These are phyloP conservation scores for Phytophthora tentaculata DNA, from an alignment of 352 stramenopile genomes.

Conservation along the genomic window DNA sequence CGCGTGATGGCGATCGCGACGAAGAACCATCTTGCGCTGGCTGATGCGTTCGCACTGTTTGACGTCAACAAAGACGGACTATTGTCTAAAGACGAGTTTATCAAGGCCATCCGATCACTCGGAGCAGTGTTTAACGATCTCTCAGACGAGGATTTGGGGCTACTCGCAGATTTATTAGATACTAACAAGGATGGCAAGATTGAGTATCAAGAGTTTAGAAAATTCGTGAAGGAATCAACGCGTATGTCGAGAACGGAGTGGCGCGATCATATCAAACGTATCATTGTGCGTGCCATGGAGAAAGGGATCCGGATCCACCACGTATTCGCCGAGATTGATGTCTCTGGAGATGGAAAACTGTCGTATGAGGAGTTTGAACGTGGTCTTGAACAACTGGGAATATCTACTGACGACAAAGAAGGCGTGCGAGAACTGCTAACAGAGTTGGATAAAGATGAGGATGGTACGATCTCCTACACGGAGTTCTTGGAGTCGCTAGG, in stretches of 20 bases:
- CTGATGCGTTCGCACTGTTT: conserved; percentile 51
- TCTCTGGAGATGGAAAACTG: conserved; percentile 64
- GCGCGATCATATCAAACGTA: conserved; percentile 57
- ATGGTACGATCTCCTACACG: conserved; percentile 75
- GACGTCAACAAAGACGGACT: conserved; percentile 52
- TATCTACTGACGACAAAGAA: conserved; percentile 42
- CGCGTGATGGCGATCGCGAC: conserved; percentile 41
- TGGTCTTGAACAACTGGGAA: conserved; percentile 60
- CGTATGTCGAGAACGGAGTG: conserved; percentile 27
- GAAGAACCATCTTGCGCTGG: conserved; percentile 38
- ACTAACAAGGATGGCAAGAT: conserved; percentile 55
- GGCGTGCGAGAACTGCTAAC: conserved; percentile 50
- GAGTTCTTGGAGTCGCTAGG: conserved; percentile 81
- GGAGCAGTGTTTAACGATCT: conserved; percentile 54
- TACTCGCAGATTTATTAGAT: conserved; percentile 45
- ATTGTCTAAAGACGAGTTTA: conserved; percentile 54
- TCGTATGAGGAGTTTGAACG: conserved; percentile 60
- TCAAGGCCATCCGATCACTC: conserved; percentile 52
- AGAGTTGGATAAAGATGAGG: conserved; percentile 62
- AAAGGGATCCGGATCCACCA: conserved; percentile 68
- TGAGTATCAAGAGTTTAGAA: conserved; percentile 49
- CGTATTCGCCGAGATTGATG: conserved; percentile 71
- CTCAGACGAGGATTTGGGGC: conserved; percentile 44
- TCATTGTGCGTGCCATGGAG: conserved; percentile 57
- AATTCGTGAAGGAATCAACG: conserved; percentile 42